These are phyloP conservation scores for Colletotrichum eleusines DNA, from an alignment of 2,329 filamentous ascomycete genomes.

Conservation along the genomic window DNA sequence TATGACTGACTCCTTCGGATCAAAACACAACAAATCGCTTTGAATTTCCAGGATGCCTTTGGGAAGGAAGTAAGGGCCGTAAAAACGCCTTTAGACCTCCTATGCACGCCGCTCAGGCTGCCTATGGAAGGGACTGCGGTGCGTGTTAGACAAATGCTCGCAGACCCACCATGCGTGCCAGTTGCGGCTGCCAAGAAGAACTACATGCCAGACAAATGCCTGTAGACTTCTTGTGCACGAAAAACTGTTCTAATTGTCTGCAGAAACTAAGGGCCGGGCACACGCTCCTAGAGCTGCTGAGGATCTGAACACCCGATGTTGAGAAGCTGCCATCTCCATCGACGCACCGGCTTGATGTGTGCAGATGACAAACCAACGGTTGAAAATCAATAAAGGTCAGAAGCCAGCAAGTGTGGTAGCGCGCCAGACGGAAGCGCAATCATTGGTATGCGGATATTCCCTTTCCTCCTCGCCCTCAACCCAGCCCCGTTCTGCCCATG, in stretches of 20 bases:
- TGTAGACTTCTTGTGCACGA: conserved; percentile 57
- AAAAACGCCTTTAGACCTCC: neutral
- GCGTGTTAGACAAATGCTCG: neutral
- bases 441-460: conserved; percentile 13
- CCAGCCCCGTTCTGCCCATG: conserved; percentile 39
- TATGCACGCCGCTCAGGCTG: neutral
- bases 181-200: conserved; percentile 23
- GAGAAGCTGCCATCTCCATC: conserved; percentile 28
- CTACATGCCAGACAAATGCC: conserved; percentile 1
- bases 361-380: conserved; percentile 17
- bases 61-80: conserved; percentile 1
- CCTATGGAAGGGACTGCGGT: neutral
- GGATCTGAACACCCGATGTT: conserved; percentile 6
- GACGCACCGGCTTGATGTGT: conserved; percentile 34
- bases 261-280: conserved; percentile 42
- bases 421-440: neutral
- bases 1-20: conserved; percentile 59
- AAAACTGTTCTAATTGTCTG: conserved; percentile 55
- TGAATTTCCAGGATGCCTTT: neutral
- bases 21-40: neutral
- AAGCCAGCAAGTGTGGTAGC: neutral
- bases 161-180: neutral
- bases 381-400: neutral
- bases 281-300: conserved; percentile 9
- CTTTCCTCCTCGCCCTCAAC: conserved; percentile 17